Evolutionary conservation across 257 asterid species (phyloP).

Genomic region (Plantago elongata): DNA sequence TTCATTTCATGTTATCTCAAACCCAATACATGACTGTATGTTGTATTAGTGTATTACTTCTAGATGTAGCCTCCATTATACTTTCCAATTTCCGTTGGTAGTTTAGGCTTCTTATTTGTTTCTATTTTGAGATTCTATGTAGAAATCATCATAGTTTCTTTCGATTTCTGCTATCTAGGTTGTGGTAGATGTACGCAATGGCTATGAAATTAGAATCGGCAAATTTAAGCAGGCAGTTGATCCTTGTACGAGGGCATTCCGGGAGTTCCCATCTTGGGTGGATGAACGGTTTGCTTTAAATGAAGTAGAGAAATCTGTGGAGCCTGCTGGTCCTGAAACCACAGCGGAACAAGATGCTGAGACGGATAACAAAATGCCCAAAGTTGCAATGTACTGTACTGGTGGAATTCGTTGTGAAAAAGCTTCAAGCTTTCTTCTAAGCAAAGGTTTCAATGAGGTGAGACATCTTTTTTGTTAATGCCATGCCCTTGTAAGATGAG

Average conservation of each 20-base stretch:
- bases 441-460: conserved; percentile 90
- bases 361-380: conserved; percentile 51
- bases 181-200: conserved; percentile 92
- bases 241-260: conserved; percentile 89
- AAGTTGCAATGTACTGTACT: conserved; percentile 98
- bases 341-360: conserved; percentile 31
- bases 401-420: conserved; percentile 99
- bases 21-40: no score
- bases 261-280: conserved; percentile 91
- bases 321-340: conserved; percentile 26
- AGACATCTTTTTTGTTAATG: conserved; percentile 1
- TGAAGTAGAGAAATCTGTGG: conserved; percentile 28
- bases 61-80: no score
- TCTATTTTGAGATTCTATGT: background rate
- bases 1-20: background rate
- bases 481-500: no score
- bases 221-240: conserved; percentile 89
- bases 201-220: conserved; percentile 94
- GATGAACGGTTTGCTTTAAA: conserved; percentile 46
- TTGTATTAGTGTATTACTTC: no score
- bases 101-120: background rate
- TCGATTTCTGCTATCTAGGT: conserved; percentile 42
- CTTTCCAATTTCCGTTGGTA: no score
- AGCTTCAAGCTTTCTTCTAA: conserved; percentile 89
- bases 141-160: conserved; percentile 1